Percentiles rank a stretch among this genome's conserved stretches.
These are phyloP conservation scores for Globisporangium yorkense DNA, from an alignment of 352 stramenopile species.

Conservation along the genomic window DNA sequence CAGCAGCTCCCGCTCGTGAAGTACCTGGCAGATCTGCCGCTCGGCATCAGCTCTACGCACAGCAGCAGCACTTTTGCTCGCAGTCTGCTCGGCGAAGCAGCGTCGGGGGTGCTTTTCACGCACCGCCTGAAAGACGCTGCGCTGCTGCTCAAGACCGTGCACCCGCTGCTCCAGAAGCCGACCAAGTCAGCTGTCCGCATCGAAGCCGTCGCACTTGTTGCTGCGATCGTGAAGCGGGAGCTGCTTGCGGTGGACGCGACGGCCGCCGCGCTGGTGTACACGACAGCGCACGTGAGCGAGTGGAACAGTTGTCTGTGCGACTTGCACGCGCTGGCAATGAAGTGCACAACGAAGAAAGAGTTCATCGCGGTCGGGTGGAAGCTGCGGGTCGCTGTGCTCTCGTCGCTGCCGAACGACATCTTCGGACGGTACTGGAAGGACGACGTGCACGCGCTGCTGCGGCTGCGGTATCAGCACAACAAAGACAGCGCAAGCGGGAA, in stretches of 20 bases:
- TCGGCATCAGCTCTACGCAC: conserved; percentile 19
- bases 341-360: conserved; percentile 41
- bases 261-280: conserved; percentile 17
- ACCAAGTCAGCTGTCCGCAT: conserved; percentile 38
- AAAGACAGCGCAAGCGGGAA: conserved; percentile 34
- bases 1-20: conserved; percentile 30
- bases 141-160: conserved; percentile 35
- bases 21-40: conserved; percentile 28
- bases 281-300: conserved; percentile 29
- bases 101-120: conserved; percentile 8
- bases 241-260: conserved; percentile 19
- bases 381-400: conserved; percentile 41
- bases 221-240: conserved; percentile 35
- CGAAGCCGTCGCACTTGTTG: conserved; percentile 31
- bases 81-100: conserved; percentile 1
- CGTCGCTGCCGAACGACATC: conserved; percentile 48
- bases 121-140: conserved; percentile 33
- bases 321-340: conserved; percentile 43
- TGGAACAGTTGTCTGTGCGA: conserved; percentile 63
- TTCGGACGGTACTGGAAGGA: conserved; percentile 73
- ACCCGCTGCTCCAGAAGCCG: conserved; percentile 45
- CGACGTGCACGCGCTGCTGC: conserved; percentile 43
- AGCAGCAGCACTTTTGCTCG: conserved; percentile 1
- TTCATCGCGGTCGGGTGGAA: conserved; percentile 37
- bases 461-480: conserved; percentile 62